Conservation (phyloP, 2,329 filamentous ascomycete species). For the Diplodia scrobiculata region DNA sequence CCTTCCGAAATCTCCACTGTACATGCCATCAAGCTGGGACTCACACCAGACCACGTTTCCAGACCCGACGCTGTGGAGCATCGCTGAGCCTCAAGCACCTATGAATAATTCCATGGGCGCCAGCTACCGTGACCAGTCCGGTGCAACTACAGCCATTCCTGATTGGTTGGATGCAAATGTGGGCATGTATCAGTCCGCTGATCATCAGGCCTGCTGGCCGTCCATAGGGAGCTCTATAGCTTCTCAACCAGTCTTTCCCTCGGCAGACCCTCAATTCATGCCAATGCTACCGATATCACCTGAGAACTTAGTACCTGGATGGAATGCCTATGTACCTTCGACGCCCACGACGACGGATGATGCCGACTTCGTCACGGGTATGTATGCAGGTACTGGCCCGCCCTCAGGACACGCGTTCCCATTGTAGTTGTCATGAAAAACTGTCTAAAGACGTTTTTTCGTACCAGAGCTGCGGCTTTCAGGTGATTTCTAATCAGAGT, state of each 20-base stretch:
- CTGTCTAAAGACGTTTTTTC: not conserved
- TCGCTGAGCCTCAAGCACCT: not conserved
- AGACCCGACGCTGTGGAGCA: not conserved
- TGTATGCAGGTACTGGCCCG: not conserved
- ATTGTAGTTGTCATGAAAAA: not conserved
- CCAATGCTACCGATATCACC: not conserved
- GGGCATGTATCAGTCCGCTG: not conserved
- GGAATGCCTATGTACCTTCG: no score
- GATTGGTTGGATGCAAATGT: not conserved
- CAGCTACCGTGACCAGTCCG: not conserved
- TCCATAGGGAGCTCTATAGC: not conserved
- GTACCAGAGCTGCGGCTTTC: not conserved
- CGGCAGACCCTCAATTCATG: not conserved
- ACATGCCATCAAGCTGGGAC: not conserved
- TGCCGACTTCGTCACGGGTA: not conserved
- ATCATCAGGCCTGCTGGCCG: not conserved
- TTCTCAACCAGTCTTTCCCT: not conserved
- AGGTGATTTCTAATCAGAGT: not conserved
- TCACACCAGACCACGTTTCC: not conserved
- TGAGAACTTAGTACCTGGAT: not conserved
- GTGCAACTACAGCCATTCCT: no score
- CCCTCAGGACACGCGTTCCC: not conserved
- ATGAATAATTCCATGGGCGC: no score
- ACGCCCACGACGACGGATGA: accelerated
- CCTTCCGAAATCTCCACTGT: not conserved